Evolutionary conservation across 495 filamentous ascomycete species (phyloP).

Genomic region (Daldinia loculata): DNA sequence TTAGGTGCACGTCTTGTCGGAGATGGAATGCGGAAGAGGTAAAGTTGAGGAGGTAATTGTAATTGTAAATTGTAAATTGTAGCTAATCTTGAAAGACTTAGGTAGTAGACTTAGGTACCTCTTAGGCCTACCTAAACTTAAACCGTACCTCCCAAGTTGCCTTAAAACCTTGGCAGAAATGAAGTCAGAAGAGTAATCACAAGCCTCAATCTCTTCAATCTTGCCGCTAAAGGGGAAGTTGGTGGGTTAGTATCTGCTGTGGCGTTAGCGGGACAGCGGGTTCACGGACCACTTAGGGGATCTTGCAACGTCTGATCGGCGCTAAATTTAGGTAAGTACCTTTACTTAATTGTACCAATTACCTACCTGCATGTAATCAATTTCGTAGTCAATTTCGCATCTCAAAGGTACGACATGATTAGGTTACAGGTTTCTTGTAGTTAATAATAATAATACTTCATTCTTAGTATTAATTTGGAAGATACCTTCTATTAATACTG

Average conservation of each 20-base stretch:
- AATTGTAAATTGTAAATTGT: slow-evolving; percentile 13
- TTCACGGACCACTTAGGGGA: slow-evolving; percentile 22
- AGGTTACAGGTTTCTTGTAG: not conserved
- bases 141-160: not conserved
- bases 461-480: not conserved
- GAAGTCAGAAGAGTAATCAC: slow-evolving; percentile 36
- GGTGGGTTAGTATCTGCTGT: slow-evolving; percentile 24
- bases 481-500: not conserved
- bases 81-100: slow-evolving; percentile 22
- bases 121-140: slow-evolving; percentile 6
- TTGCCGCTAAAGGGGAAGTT: slow-evolving; percentile 12
- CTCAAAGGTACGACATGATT: not conserved
- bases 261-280: slow-evolving; percentile 16
- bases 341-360: too few species aligned
- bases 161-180: slow-evolving; percentile 19
- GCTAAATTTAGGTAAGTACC: slow-evolving; percentile 32
- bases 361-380: not conserved
- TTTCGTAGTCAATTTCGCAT: not conserved
- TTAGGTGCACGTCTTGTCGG: slow-evolving; percentile 7
- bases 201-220: slow-evolving; percentile 28
- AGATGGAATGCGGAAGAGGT: slow-evolving; percentile 35
- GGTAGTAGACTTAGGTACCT: not conserved
- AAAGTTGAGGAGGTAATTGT: slow-evolving; percentile 16
- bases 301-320: slow-evolving; percentile 7
- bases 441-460: not conserved